Evolutionary conservation across 306 rosid species (phyloP).

Genomic region (Alnus rubra): DNA sequence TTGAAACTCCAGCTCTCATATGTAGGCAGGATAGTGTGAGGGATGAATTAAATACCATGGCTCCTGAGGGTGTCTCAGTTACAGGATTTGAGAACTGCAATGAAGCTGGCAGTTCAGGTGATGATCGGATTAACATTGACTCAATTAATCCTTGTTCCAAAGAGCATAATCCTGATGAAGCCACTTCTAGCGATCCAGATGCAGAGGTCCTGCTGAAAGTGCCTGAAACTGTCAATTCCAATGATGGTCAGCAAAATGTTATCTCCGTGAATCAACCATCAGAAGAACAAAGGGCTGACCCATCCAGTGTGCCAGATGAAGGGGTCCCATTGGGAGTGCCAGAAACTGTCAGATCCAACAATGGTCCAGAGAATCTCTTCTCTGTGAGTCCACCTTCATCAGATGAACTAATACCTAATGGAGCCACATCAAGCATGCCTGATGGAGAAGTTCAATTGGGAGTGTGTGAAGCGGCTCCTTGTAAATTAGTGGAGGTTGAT

Average conservation of each 20-base stretch:
- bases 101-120: conserved; percentile 33
- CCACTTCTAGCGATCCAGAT: conserved; percentile 14
- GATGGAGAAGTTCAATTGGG: conserved; percentile 26
- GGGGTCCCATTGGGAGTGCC: conserved; percentile 27
- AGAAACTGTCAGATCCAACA: conserved; percentile 17
- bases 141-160: conserved; percentile 29
- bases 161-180: conserved; percentile 30
- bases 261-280: conserved; percentile 22
- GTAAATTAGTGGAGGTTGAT: conserved; percentile 35
- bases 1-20: conserved; percentile 22
- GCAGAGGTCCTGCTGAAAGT: conserved; percentile 26
- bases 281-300: conserved; percentile 22
- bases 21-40: conserved; percentile 22
- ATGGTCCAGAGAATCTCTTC: conserved; percentile 22
- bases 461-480: conserved; percentile 30
- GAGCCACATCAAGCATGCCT: conserved; percentile 18
- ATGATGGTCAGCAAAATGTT: conserved; percentile 21
- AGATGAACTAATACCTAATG: conserved; percentile 31
- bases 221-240: conserved; percentile 15
- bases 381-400: conserved; percentile 23
- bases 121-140: conserved; percentile 26
- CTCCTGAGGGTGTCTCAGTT: conserved; percentile 24
- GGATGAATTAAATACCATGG: conserved; percentile 22
- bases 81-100: conserved; percentile 16
- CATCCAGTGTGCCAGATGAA: conserved; percentile 28